Base-by-base conservation (phyloP, 2,329 filamentous ascomycete species). In the Calonectria multiphialidica region DNA sequence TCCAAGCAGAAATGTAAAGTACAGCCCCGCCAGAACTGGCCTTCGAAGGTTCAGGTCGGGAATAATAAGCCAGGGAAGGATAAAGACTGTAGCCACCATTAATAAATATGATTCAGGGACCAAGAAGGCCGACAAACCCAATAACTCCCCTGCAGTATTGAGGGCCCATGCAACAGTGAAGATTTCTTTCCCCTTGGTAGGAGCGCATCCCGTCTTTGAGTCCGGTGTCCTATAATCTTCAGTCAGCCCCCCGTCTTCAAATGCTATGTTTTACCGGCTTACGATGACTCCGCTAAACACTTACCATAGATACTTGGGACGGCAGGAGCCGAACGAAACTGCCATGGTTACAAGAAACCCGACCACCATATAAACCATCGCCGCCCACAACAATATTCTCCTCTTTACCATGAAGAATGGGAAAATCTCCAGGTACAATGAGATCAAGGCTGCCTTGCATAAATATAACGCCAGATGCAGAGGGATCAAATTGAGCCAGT, bases 11-110 rank as follows among this genome's bases (percentile, higher is more conserved):
- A 75, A 75, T 0, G 73, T 75, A 12, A 50, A 64, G 21, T 75
- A 75, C 0, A 75, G 10, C 8, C 73, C 71, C 2, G 67, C 57
- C 16, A 63, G 63, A 1, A 75, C 21, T 16, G 40, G 23, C 16
- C 45, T 37, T 12, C 35, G 59, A 3, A 75, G 15, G 5, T 66
- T 70, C 0, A 75, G 49, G 9, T 65, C 68, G 1, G 65, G 62
- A 3, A 75, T 25, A 1, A 75, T 70, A 15, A 75, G 65, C 73
- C 74, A 75, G 5, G 74, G 74, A 1, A 75, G 30, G 10, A 63
- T 23, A 16, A 74, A 75, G 2, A 75, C 74, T 75, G 16, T 8
- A 1, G n/a, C n/a, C n/a, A 16, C 0, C 2, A n/a, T 50, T 55
- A 1, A 2, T 2, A n/a, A 12, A 10, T 3, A 4, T 5, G 25